Conservation (phyloP, 306 rosid genomes). For the Leucaena leucocephala region DNA sequence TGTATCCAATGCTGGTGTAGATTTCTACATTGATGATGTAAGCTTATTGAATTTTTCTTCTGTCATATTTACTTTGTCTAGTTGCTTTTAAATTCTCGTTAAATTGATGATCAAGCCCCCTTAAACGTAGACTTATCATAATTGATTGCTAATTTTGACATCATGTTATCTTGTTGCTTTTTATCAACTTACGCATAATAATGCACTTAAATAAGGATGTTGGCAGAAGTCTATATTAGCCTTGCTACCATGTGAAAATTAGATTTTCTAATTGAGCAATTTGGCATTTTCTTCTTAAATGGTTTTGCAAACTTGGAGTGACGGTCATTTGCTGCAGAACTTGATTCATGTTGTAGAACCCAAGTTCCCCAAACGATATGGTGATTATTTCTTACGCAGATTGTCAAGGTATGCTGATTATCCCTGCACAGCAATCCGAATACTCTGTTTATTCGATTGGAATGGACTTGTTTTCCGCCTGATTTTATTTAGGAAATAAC, state of each 20-base stretch:
- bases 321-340: conserved; percentile 60
- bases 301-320: no score
- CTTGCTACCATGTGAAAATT: conserved; percentile 2
- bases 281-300: no score
- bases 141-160: not conserved
- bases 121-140: not conserved
- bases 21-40: conserved; percentile 90
- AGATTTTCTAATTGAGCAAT: not conserved
- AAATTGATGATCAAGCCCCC: conserved; percentile 11
- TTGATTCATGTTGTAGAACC: conserved; percentile 68
- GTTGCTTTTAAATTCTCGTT: not conserved
- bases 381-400: conserved; percentile 91
- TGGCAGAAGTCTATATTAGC: conserved; percentile 8
- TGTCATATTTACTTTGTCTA: not conserved
- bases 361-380: conserved; percentile 72
- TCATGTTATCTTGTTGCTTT: not conserved
- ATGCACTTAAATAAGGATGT: not conserved
- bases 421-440: not conserved
- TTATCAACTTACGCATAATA: not conserved
- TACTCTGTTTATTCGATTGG: not conserved
- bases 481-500: conserved; percentile 32
- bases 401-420: conserved; percentile 71
- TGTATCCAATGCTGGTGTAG: conserved; percentile 83
- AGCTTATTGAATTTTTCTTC: conserved; percentile 35
- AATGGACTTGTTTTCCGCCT: not conserved